Evolutionary conservation across 805 yeast species (phyloP).

Genomic region (Yarrowia divulgata): DNA sequence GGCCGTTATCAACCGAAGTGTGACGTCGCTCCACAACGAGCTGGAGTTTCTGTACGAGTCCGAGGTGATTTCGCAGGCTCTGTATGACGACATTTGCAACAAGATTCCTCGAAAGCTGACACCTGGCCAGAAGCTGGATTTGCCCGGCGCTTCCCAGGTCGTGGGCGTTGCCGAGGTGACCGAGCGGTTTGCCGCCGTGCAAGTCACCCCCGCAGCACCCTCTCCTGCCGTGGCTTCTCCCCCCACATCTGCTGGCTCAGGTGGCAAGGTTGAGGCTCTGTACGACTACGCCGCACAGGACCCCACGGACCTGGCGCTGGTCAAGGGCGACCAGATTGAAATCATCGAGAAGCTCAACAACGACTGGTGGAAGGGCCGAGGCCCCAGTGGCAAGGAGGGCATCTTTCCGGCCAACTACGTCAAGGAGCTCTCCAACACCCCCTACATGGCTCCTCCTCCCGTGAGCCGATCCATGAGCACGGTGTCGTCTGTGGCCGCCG

Average conservation of each 20-base stretch:
- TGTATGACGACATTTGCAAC: conserved; percentile 58
- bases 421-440: conserved; percentile 45
- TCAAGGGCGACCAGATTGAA: conserved; percentile 70
- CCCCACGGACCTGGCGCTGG: conserved; percentile 71
- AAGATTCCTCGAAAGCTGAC: conserved; percentile 61
- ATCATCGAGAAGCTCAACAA: conserved; percentile 75
- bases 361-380: conserved; percentile 90
- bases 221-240: conserved; percentile 42
- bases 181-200: conserved; percentile 48
- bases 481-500: not conserved
- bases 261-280: conserved; percentile 60
- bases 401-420: conserved; percentile 93
- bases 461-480: conserved; percentile 35
- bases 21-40: conserved; percentile 77
- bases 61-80: conserved; percentile 66
- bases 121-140: conserved; percentile 37
- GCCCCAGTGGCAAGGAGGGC: conserved; percentile 65
- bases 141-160: conserved; percentile 50
- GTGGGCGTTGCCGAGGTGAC: conserved; percentile 61
- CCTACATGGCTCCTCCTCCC: conserved; percentile 44
- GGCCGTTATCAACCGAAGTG: conserved; percentile 68
- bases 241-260: conserved; percentile 42
- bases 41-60: conserved; percentile 80
- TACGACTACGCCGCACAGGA: conserved; percentile 80
- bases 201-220: conserved; percentile 43